phyloP scores from a whole-genome alignment of 768 basidiomycete species.

The Tulasnella sp. region DNA sequence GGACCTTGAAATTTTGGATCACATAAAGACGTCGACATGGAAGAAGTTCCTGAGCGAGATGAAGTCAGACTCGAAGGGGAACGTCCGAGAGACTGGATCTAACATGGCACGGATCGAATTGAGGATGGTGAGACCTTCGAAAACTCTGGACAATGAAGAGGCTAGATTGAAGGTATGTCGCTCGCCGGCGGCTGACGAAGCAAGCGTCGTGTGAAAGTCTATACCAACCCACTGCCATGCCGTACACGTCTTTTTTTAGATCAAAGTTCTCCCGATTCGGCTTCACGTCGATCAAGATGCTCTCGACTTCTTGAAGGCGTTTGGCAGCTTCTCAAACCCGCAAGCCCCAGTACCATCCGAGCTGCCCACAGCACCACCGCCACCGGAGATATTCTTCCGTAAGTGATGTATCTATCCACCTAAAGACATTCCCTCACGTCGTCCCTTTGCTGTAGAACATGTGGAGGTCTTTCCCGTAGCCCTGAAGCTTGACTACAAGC shows the following conservation, averaged over 20 bases:
- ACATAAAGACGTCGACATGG: conserved; percentile 98
- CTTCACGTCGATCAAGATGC: conserved; percentile 98
- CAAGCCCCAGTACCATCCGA: conserved; percentile 30
- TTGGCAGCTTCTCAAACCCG: conserved; percentile 77
- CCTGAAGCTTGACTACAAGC: conserved; percentile 96
- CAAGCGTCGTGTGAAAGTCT: too few relatives aligned
- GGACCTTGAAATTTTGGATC: conserved; percentile 84
- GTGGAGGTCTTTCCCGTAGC: conserved; percentile 93
- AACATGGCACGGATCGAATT: conserved; percentile 89
- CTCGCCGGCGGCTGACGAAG: too few relatives aligned
- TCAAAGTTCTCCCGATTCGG: conserved; percentile 79
- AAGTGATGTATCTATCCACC: conserved; percentile 23
- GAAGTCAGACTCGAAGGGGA: conserved; percentile 73
- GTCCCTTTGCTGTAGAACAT: conserved; percentile 43
- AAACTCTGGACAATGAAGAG: conserved; percentile 58
- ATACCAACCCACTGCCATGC: too few relatives aligned
- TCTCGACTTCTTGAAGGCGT: conserved; percentile 92
- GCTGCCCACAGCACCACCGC: conserved; percentile 25
- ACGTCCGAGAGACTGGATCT: conserved; percentile 81
- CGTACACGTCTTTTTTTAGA: conserved; percentile 40
- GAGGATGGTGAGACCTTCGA: conserved; percentile 58
- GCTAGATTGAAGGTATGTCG: conserved; percentile 57
- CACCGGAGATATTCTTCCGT: conserved; percentile 65
- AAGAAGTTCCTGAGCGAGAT: conserved; percentile 88
- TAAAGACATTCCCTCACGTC: neutral